These are phyloP conservation scores for Pyricularia sp. DNA, from an alignment of 2,329 filamentous ascomycete genomes.

Conservation along the genomic window DNA sequence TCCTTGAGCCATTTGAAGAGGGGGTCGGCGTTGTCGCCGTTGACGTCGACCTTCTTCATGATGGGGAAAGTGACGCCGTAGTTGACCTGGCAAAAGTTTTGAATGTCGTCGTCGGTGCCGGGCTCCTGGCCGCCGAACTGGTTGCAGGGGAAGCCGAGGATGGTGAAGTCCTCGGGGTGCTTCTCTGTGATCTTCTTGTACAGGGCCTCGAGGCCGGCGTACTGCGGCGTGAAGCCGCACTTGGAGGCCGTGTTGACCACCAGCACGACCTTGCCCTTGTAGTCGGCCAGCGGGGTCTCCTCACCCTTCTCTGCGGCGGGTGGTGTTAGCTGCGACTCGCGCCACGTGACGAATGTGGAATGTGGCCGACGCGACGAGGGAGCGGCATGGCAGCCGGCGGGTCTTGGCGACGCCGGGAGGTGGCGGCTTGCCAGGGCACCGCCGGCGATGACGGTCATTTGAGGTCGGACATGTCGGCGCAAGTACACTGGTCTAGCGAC, in stretches of 20 bases:
- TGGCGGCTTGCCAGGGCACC: not conserved
- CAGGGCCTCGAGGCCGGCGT: slow-evolving; percentile 79
- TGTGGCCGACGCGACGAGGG: not conserved
- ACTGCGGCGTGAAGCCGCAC: slow-evolving; percentile 97
- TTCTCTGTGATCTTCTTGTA: slow-evolving; percentile 67
- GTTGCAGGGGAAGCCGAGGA: slow-evolving; percentile 98
- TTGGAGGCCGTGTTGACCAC: slow-evolving; percentile 97
- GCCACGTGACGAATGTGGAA: not conserved
- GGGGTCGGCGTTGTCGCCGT: slow-evolving; percentile 72
- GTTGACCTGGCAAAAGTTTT: slow-evolving; percentile 82
- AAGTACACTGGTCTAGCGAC: not conserved
- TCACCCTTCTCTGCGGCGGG: slow-evolving; percentile 56
- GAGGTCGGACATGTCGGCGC: not conserved
- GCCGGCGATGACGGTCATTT: not conserved
- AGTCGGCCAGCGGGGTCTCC: slow-evolving; percentile 58
- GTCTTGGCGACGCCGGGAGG: not conserved
- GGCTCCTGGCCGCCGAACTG: slow-evolving; percentile 92
- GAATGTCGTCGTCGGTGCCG: slow-evolving; percentile 70
- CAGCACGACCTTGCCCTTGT: slow-evolving; percentile 88
- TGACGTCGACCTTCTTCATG: slow-evolving; percentile 87
- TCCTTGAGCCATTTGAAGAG: slow-evolving; percentile 69
- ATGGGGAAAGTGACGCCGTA: slow-evolving; percentile 91
- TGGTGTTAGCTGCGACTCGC: slow-evolving; percentile 2
- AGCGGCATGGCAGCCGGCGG: not conserved
- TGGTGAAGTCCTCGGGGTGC: slow-evolving; percentile 66